Percentiles rank a stretch among this genome's conserved stretches.
Evolutionary conservation across 176 grass and related monocot species (phyloP).

Genomic region (Pharus latifolius): DNA sequence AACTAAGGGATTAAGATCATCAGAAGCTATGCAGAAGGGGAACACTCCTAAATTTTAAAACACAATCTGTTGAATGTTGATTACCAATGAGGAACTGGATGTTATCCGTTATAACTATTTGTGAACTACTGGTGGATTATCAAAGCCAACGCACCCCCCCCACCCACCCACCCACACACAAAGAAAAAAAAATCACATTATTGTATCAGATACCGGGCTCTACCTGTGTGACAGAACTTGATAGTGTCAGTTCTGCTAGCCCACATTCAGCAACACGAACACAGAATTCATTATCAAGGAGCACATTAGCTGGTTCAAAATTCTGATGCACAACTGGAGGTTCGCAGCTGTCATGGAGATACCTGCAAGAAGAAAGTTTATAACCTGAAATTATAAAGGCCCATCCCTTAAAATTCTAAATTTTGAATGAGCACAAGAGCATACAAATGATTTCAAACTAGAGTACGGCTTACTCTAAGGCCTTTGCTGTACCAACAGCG

Average conservation of each 20-base stretch:
- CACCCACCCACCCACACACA: too few species aligned
- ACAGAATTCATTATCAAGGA: constrained; percentile 45
- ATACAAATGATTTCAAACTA: neutral
- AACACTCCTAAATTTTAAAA: neutral
- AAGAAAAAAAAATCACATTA: too few species aligned
- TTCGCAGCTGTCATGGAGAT: constrained; percentile 81
- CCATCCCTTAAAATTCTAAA: neutral
- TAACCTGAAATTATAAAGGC: neutral
- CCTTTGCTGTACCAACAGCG: constrained; percentile 61
- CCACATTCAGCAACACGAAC: constrained; percentile 76
- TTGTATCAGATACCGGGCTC: neutral
- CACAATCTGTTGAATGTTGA: too few species aligned
- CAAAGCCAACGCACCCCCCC: too few species aligned
- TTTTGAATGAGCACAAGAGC: constrained; percentile 15
- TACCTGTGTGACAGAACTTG: constrained; percentile 76
- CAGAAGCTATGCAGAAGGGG: neutral
- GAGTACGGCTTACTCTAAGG: constrained; percentile 61
- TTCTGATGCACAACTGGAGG: constrained; percentile 67
- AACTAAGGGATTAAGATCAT: neutral
- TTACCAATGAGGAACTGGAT: too few species aligned
- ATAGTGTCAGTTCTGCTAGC: constrained; percentile 32
- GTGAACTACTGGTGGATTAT: too few species aligned
- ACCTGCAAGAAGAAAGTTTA: constrained; percentile 48
- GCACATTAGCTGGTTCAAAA: constrained; percentile 73
- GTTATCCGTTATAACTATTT: too few species aligned